Conservation (phyloP, 2,329 filamentous ascomycete species). For the Epichloe festucae region DNA sequence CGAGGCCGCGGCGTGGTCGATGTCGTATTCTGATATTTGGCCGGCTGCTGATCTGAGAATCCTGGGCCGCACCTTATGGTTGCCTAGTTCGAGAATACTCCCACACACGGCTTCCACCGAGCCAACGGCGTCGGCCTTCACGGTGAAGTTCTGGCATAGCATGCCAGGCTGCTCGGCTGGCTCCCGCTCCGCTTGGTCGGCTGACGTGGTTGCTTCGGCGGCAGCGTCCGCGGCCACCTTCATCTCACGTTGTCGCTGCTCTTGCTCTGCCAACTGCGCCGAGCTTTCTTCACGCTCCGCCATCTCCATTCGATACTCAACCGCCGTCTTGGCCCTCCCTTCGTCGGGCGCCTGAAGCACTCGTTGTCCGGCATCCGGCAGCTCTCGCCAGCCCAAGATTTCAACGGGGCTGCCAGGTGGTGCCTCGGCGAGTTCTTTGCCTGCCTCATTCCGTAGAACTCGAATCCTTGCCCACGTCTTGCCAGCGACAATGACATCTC, state of each 20-base stretch:
- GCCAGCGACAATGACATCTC: constrained; percentile 78
- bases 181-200: constrained; percentile 25
- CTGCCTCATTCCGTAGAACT: constrained; percentile 72
- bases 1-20: constrained; percentile 74
- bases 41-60: constrained; percentile 71
- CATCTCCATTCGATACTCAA: constrained; percentile 63
- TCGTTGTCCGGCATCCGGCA: constrained; percentile 72
- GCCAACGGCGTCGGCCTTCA: constrained; percentile 88
- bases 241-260: constrained; percentile 45
- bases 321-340: constrained; percentile 62
- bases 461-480: constrained; percentile 81
- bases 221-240: constrained; percentile 28
- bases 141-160: constrained; percentile 60
- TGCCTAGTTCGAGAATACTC: constrained; percentile 65
- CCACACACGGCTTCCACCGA: constrained; percentile 84
- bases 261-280: constrained; percentile 64
- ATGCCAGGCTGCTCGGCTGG: constrained; percentile 27
- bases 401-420: constrained; percentile 83
- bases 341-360: constrained; percentile 75
- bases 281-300: constrained; percentile 61
- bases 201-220: constrained; percentile 17
- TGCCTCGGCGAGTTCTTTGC: constrained; percentile 56
- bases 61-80: constrained; percentile 65
- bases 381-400: constrained; percentile 82
- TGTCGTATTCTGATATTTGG: constrained; percentile 68